These are phyloP conservation scores for Russula olivacea DNA, from an alignment of 768 basidiomycete genomes.

Conservation along the genomic window DNA sequence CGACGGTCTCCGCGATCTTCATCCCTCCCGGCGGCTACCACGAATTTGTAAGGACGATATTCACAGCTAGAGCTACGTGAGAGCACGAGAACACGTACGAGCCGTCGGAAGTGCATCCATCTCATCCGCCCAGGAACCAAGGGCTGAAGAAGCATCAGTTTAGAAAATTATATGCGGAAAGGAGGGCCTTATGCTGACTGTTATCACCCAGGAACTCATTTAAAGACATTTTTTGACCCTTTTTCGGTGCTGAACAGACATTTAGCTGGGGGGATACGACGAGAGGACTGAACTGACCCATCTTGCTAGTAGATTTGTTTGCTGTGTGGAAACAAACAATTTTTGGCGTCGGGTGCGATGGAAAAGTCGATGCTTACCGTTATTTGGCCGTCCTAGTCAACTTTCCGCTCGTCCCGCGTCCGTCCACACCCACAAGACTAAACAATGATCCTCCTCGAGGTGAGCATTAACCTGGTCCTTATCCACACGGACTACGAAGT, in stretches of 20 bases:
- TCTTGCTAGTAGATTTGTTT: slow-evolving; percentile 26
- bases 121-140: slow-evolving; percentile 98
- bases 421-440: background rate
- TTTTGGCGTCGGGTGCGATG: slow-evolving; percentile 9
- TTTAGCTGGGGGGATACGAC: background rate
- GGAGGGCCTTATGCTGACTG: slow-evolving; percentile 45
- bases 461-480: slow-evolving; percentile 30
- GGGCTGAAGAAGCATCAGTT: slow-evolving; percentile 40
- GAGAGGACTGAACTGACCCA: slow-evolving; percentile 27
- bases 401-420: background rate
- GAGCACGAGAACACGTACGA: slow-evolving; percentile 54
- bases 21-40: slow-evolving; percentile 63
- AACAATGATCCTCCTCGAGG: slow-evolving; percentile 83
- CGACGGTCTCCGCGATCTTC: slow-evolving; percentile 58
- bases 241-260: slow-evolving; percentile 68
- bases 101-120: slow-evolving; percentile 91
- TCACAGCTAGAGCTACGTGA: background rate
- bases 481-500: background rate
- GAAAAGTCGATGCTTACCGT: slow-evolving; percentile 26
- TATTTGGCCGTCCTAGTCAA: slow-evolving; percentile 21
- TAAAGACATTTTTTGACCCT: slow-evolving; percentile 88
- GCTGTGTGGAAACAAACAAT: slow-evolving; percentile 3
- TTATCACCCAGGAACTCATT: slow-evolving; percentile 88
- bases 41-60: slow-evolving; percentile 8
- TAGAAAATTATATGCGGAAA: slow-evolving; percentile 21